phyloP scores from a whole-genome alignment of 352 stramenopile species.

The Peronosclerospora sorghi region DNA sequence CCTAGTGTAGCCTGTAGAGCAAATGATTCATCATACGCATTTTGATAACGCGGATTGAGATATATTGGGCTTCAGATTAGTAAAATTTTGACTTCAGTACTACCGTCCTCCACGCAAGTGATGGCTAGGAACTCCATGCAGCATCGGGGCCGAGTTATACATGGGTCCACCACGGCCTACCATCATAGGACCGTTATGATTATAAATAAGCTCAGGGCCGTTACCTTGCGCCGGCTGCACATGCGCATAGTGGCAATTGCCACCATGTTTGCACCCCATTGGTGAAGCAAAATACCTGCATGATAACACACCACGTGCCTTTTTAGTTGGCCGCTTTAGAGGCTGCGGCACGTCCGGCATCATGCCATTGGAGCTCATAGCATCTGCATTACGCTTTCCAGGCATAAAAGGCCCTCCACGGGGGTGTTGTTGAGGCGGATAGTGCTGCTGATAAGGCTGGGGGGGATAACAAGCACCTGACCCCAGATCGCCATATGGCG shows the following conservation, averaged over 20 bases:
- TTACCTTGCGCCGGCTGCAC: slow-evolving; percentile 27
- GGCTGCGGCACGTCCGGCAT: slow-evolving; percentile 26
- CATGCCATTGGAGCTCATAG: slow-evolving; percentile 18
- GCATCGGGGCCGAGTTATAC: slow-evolving; percentile 37
- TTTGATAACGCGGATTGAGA: too few relatives aligned
- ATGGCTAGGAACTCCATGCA: slow-evolving; percentile 20
- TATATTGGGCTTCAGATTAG: too few relatives aligned
- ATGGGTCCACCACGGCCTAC: slow-evolving; percentile 17
- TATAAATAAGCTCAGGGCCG: slow-evolving; percentile 51
- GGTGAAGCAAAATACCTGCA: slow-evolving; percentile 69
- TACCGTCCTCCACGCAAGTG: slow-evolving; percentile 52
- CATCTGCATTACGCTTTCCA: slow-evolving; percentile 35
- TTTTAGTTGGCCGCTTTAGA: slow-evolving; percentile 38
- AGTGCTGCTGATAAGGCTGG: slow-evolving; percentile 19
- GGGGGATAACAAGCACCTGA: slow-evolving; percentile 14
- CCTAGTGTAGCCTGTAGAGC: too few relatives aligned
- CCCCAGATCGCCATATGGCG: slow-evolving; percentile 24
- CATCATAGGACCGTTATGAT: slow-evolving; percentile 27
- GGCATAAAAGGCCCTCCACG: slow-evolving; percentile 16
- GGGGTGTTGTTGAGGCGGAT: slow-evolving; percentile 21
- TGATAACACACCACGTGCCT: slow-evolving; percentile 29
- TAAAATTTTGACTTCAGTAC: too few relatives aligned
- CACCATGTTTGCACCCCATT: slow-evolving; percentile 61
- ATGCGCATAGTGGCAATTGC: slow-evolving; percentile 58
- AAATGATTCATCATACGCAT: too few relatives aligned